Base-by-base conservation (phyloP, 495 filamentous ascomycete species). In the Penicillium roqueforti region DNA sequence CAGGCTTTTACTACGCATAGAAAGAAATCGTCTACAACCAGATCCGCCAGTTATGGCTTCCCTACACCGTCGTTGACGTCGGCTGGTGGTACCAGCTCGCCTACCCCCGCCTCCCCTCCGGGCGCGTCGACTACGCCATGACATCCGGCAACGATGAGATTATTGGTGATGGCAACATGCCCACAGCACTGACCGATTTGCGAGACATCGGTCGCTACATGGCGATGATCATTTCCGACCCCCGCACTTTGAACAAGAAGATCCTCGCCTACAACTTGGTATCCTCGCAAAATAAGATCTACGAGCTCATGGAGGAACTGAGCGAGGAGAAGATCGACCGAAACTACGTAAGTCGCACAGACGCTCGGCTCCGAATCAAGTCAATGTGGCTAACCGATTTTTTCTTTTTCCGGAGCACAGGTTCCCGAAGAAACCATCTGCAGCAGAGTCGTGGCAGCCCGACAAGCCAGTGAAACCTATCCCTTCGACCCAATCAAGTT, bases 51-150 rank as follows among this genome's bases (percentile, higher is more conserved):
- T 60, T 80, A 20, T 59, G 64, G 48, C 68, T 84, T 23, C 78
- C 80, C 23, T 85, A 82, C 68, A 85, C 81, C 22, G 76, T 83
- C 62, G 76, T 85, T 57, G 81, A 84, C 56, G 74, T 83, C 39
- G 82, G 82, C 43, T 83, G 73, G 71, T 85, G 81, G 81, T 79
- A 79, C 65, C 77, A 82, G 60, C 62, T 82, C 42, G 66, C 72
- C 5, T 76, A 78, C 53, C 79, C 76, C 6, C 60, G 66, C 16
- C 62, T 84, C 14, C 68, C 74, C n/a, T 82, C 77, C 19, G 81
- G 81, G 7, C 70, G 71, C 44, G 68, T 75, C 26, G 79, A 83
- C 59, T 76, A 81, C 55, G 78, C 73, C 40, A 71, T 80, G 65
- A 71, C 64, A 3, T 59, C 67, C 0, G 61, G 69, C 9, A 66